phyloP scores from a whole-genome alignment of 1,139 yeast genomes.

The Suhomyces wounanorum region DNA sequence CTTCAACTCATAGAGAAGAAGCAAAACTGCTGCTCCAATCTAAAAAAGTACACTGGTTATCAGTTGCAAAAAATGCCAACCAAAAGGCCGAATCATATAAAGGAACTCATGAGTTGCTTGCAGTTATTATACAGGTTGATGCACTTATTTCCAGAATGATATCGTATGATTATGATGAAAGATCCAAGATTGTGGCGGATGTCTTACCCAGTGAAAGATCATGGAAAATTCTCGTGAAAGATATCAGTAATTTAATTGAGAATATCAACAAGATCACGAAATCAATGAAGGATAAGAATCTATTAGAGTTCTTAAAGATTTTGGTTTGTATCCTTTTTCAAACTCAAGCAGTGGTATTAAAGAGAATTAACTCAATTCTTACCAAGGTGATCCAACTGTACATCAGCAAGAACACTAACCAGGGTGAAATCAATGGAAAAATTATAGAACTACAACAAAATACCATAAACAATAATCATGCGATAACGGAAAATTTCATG shows the following conservation, averaged over 20 bases:
- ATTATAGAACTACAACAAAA: conserved; percentile 34
- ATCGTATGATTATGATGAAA: conserved; percentile 39
- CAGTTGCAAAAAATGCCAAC: conserved; percentile 31
- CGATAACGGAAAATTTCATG: conserved; percentile 26
- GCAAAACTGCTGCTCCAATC: conserved; percentile 19
- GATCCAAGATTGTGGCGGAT: conserved; percentile 28
- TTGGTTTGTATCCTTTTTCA: conserved; percentile 35
- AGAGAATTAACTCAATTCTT: conserved; percentile 32
- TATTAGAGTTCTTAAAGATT: conserved; percentile 25
- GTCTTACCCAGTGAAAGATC: conserved; percentile 36
- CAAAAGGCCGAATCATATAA: conserved; percentile 23
- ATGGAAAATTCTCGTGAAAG: conserved; percentile 36
- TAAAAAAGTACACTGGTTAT: conserved; percentile 34
- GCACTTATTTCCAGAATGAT: conserved; percentile 33
- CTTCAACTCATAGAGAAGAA: conserved; percentile 21
- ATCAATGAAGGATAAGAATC: conserved; percentile 21
- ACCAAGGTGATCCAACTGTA: conserved; percentile 29
- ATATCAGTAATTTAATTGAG: conserved; percentile 26
- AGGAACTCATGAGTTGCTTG: conserved; percentile 24
- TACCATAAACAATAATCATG: conserved; percentile 26
- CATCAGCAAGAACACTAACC: conserved; percentile 18
- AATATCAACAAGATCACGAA: conserved; percentile 22
- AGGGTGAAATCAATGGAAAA: conserved; percentile 23
- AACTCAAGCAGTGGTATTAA: conserved; percentile 31
- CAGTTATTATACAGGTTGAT: conserved; percentile 36